These are phyloP conservation scores for Jasminum sambac DNA, from an alignment of 257 asterid species.

Conservation along the genomic window DNA sequence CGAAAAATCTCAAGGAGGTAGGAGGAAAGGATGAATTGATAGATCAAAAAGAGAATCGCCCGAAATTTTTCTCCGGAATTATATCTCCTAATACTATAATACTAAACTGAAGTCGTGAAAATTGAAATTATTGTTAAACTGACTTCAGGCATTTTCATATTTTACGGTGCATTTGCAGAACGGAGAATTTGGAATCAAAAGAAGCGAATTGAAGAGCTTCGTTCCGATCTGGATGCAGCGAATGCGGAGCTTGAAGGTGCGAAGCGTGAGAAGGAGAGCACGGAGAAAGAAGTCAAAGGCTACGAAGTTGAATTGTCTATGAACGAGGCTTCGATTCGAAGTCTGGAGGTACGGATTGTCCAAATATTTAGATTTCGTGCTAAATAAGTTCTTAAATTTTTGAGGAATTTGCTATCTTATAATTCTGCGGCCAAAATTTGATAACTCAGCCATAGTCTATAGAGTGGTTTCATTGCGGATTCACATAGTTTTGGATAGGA, in stretches of 20 bases:
- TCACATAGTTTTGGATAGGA: neutral
- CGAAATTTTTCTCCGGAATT: neutral
- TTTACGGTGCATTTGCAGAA: slow-evolving; percentile 38
- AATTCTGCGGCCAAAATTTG: slow-evolving; percentile 5
- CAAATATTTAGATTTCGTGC: slow-evolving; percentile 6
- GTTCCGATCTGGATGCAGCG: slow-evolving; percentile 47
- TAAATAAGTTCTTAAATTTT: neutral
- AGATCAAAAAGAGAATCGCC: neutral
- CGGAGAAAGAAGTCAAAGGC: slow-evolving; percentile 71
- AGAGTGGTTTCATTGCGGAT: neutral
- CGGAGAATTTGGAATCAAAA: slow-evolving; percentile 55
- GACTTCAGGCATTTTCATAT: neutral
- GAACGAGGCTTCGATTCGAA: slow-evolving; percentile 59
- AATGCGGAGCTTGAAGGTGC: slow-evolving; percentile 56
- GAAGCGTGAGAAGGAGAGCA: slow-evolving; percentile 57
- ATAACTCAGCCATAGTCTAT: neutral
- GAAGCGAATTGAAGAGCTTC: slow-evolving; percentile 62
- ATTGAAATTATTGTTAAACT: neutral
- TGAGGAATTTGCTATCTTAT: neutral
- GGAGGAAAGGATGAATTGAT: neutral
- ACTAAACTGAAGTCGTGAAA: neutral
- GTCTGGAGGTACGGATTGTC: slow-evolving; percentile 49
- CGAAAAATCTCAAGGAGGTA: slow-evolving; percentile 85
- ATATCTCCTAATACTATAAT: neutral
- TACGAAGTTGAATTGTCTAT: slow-evolving; percentile 67